Base-by-base conservation (phyloP, 495 filamentous ascomycete genomes). In the Pseudoneurospora amorphoporcata region DNA sequence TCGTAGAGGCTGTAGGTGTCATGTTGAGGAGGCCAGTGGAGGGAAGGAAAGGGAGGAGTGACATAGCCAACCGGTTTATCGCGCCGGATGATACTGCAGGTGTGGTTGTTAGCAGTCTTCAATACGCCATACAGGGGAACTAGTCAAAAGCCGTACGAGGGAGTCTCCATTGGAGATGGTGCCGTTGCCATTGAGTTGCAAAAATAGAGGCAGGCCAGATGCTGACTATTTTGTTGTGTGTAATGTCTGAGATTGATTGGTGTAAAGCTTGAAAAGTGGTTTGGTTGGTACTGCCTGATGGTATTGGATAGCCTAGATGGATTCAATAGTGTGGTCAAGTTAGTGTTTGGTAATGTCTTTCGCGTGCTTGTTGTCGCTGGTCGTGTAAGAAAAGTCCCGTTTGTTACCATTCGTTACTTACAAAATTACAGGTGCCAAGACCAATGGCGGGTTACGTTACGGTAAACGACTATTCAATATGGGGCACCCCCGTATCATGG, bases 1-100 rank as follows among this genome's bases (percentile, higher is more conserved):
- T 92, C 87, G 84, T 94, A 95, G 73, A 98, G 90, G 72, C 92
- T 93, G 73, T 86, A 85, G 35, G 87, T 82, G 19, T 84, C 78
- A 37, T 82, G 80, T 72, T 53, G 86, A 74, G 73, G 83, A 19
- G 91, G 90, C 86, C 92, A 90, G 83, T 95, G 94, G 70, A 99
- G 91, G 39, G 93, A 95, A 6, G 95, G 95, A 79, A 97, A 99
- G 3, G 85, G 77, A 39, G 94, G 95, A 8, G 87, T 88, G 68
- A 81, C 79, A 81, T 97, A 96, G 76, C 87, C 87, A 35, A 86
- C 81, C 1, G 92, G 92, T 32, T 83, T 81, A 75, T 89, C 74
- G 69, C 76, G 75, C 37, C 74, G 75, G 72, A 75, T 40, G 42
- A 39, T 70, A 47, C 78, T 76, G 38, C 40, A 35, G 38, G 37